Base-by-base conservation (phyloP, 176 grass and related monocot genomes). In the Eremochloa ophiuroides region DNA sequence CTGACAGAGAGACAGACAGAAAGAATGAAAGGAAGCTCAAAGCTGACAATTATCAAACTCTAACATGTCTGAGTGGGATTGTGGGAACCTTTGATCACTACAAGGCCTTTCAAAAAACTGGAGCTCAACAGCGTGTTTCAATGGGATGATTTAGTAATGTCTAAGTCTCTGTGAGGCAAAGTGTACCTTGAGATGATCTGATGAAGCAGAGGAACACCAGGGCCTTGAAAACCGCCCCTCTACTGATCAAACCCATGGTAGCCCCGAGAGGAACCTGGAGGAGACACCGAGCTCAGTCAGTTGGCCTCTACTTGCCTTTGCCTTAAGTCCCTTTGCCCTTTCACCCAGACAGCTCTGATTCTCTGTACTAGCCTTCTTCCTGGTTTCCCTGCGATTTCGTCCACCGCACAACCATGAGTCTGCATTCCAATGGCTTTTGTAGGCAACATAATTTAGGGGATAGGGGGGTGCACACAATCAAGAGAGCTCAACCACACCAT, bases 171-270 rank as follows among this genome's bases (percentile, higher is more conserved):
- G n/a, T n/a, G n/a, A n/a, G n/a, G 47, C 27, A 42, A 37, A 58
- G 16, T 68, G 30, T 60, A 94, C 92, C 92, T 86, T 78, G 56
- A 60, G 92, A 88, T 86, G 84, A 82, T 88, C 71, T 69, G 51
- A 94, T 64, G 33, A 91, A 77, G 80, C 66, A 84, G 76, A 91
- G 42, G 39, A 86, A 43, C 61, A 80, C 80, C 59, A 91, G 77
- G 76, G 76, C 81, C 58, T 81, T 88, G 72, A 91, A 55, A 25
- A 86, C 74, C 46, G 84, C 27, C 31, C 69, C 48, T 80, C 66
- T 79, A 12, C 74, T 86, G 48, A 82, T 88, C 6, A 66, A 81
- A 86, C 44, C 86, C 92, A 94, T 94, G 79, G 77, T 39, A 59
- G 25, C 37, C 43, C 34, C 15, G 50, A 77, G 72, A 26, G 67